Percentiles rank a stretch among this genome's conserved stretches.
phyloP scores from a whole-genome alignment of 176 grass and related monocot species.

The Alopecurus myosuroides region DNA sequence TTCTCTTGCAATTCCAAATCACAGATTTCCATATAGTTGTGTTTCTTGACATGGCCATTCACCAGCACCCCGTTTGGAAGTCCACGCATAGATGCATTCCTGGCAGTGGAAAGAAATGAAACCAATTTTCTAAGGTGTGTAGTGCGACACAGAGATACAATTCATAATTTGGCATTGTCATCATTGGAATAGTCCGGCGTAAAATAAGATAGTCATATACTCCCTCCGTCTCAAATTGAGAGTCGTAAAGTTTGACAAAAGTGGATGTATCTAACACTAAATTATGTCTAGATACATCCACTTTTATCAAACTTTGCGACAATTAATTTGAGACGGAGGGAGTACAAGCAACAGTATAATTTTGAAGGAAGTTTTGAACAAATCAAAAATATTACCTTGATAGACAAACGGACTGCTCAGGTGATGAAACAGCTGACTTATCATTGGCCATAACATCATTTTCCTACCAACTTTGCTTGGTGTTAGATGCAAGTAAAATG shows the following conservation, averaged over 20 bases:
- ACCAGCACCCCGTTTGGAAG: neutral
- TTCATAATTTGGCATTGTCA: neutral
- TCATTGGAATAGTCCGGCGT: neutral
- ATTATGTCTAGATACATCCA: too few species aligned
- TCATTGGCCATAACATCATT: slow-evolving; percentile 30
- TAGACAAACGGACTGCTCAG: slow-evolving; percentile 33
- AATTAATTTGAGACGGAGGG: too few species aligned
- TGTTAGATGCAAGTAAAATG: slow-evolving; percentile 34
- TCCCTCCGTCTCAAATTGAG: too few species aligned
- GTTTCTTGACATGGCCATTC: slow-evolving; percentile 25
- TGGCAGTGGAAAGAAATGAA: slow-evolving; percentile 16
- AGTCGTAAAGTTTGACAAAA: too few species aligned
- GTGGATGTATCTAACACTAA: too few species aligned
- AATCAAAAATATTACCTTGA: slow-evolving; percentile 26
- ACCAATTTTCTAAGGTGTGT: neutral
- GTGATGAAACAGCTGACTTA: slow-evolving; percentile 46
- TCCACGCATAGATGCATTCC: slow-evolving; percentile 27
- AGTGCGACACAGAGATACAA: neutral
- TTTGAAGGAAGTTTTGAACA: neutral
- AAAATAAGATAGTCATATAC: slow-evolving; percentile 7
- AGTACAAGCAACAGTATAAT: neutral
- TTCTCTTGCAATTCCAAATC: slow-evolving; percentile 43
- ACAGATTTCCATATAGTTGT: slow-evolving; percentile 2
- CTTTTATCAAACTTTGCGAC: too few species aligned
- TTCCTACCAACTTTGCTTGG: slow-evolving; percentile 63